A percentile compares a stretch with the other conserved stretches of the same genome.
Conservation (phyloP, 2,329 filamentous ascomycete genomes). For the Alternaria infectoria region DNA sequence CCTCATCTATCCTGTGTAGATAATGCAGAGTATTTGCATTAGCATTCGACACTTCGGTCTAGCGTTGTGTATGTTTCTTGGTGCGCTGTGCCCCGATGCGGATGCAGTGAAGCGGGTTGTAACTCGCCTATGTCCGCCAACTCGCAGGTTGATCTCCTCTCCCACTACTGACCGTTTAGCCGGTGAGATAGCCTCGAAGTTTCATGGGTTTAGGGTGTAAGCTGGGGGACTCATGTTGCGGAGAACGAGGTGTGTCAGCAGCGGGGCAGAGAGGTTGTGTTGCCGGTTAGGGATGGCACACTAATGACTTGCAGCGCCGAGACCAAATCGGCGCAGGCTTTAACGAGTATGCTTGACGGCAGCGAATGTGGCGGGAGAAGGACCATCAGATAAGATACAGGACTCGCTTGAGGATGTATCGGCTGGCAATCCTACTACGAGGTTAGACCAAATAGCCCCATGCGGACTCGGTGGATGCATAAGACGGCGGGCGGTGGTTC, state of each 20-base stretch:
- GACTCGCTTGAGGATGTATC: slow-evolving; percentile 24
- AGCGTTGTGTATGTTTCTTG: slow-evolving; percentile 5
- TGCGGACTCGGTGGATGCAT: slow-evolving; percentile 8
- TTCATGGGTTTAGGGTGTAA: background rate
- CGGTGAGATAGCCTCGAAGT: background rate
- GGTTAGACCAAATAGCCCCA: slow-evolving; percentile 3
- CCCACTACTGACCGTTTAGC: slow-evolving; percentile 12
- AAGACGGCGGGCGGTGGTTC: background rate
- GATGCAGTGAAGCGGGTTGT: background rate
- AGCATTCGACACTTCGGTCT: slow-evolving; percentile 18
- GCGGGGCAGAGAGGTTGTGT: slow-evolving; percentile 13
- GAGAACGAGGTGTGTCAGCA: slow-evolving; percentile 25
- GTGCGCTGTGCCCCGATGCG: background rate
- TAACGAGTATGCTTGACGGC: slow-evolving; percentile 1
- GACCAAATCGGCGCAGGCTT: background rate
- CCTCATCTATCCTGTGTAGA: background rate
- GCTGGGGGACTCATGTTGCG: slow-evolving; percentile 16
- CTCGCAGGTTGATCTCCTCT: background rate
- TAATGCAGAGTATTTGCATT: slow-evolving; percentile 12
- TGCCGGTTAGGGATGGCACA: slow-evolving; percentile 11
- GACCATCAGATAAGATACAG: slow-evolving; percentile 13
- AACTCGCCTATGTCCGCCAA: slow-evolving; percentile 14
- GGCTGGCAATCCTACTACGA: slow-evolving; percentile 10
- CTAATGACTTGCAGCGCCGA: slow-evolving; percentile 12
- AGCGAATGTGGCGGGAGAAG: slow-evolving; percentile 1